These are phyloP conservation scores for Populus hybrid DNA, from an alignment of 441 rosid species.

Conservation along the genomic window DNA sequence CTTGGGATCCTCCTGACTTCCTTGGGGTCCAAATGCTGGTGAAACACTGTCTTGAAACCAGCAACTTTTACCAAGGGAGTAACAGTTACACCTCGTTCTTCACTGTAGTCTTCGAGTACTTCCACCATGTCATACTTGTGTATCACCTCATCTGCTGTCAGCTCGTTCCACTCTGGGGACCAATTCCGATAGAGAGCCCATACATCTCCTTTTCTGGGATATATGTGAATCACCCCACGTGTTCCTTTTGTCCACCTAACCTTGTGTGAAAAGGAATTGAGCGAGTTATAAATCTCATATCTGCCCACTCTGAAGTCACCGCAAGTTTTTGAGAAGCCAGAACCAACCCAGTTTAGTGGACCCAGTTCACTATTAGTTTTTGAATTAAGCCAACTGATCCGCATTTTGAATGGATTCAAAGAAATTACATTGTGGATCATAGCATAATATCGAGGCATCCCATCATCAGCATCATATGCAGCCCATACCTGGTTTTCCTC, in stretches of 20 bases:
- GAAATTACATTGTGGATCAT: constrained; percentile 66
- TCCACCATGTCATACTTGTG: constrained; percentile 82
- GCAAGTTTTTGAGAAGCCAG: constrained; percentile 67
- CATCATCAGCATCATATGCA: constrained; percentile 71
- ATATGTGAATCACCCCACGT: constrained; percentile 54
- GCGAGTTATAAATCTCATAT: constrained; percentile 39
- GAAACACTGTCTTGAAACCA: constrained; percentile 60
- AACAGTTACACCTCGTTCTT: constrained; percentile 43
- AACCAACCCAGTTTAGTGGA: constrained; percentile 54
- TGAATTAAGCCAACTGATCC: constrained; percentile 77
- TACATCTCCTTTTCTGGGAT: constrained; percentile 65
- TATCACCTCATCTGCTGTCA: constrained; percentile 54
- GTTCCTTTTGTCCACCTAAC: constrained; percentile 63
- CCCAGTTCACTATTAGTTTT: constrained; percentile 55
- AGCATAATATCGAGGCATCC: constrained; percentile 82
- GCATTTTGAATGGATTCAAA: constrained; percentile 59
- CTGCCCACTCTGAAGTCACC: constrained; percentile 68
- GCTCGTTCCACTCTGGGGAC: constrained; percentile 69
- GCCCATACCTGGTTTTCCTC: constrained; percentile 71
- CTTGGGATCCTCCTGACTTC: constrained; percentile 42
- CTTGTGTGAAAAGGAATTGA: constrained; percentile 68
- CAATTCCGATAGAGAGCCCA: constrained; percentile 83
- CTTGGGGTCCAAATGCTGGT: constrained; percentile 36
- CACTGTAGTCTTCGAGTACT: constrained; percentile 57
- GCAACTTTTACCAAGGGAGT: constrained; percentile 53